Percentiles rank a stretch among this genome's conserved stretches.
Conservation (phyloP, 768 basidiomycete genomes). For the Lactarius psammicola region DNA sequence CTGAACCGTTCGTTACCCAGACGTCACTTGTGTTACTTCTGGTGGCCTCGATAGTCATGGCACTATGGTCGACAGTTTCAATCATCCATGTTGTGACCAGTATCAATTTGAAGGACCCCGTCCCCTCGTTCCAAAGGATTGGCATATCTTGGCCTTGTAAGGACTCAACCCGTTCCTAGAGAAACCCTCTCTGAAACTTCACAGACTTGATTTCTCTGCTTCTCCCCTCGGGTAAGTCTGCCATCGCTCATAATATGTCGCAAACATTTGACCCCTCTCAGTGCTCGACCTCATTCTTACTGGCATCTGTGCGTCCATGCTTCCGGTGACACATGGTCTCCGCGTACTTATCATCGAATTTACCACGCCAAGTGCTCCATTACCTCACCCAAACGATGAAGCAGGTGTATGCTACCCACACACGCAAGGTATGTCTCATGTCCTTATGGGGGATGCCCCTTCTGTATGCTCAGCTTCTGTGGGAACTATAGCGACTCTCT, state of each 20-base stretch:
- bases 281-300: not conserved
- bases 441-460: too few relatives aligned
- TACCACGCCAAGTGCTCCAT: not conserved
- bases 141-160: constrained; percentile 13
- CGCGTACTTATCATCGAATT: not conserved
- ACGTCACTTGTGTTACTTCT: constrained; percentile 8
- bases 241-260: not conserved
- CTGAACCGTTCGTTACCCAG: constrained; percentile 3
- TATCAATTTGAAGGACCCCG: not conserved
- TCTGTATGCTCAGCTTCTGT: not conserved
- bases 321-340: not conserved
- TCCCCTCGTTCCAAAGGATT: not conserved
- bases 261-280: not conserved
- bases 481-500: not conserved
- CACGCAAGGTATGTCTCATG: constrained; percentile 11
- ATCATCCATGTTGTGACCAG: too few relatives aligned
- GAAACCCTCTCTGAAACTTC: not conserved
- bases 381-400: constrained; percentile 1
- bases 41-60: not conserved
- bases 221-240: not conserved
- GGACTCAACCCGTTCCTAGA: not conserved
- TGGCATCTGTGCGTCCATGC: not conserved
- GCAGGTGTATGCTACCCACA: not conserved
- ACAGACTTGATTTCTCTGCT: not conserved
- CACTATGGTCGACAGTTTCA: not conserved